Conservation (phyloP, 1,284 basidiomycete species). For the Inonotus obliquus region DNA sequence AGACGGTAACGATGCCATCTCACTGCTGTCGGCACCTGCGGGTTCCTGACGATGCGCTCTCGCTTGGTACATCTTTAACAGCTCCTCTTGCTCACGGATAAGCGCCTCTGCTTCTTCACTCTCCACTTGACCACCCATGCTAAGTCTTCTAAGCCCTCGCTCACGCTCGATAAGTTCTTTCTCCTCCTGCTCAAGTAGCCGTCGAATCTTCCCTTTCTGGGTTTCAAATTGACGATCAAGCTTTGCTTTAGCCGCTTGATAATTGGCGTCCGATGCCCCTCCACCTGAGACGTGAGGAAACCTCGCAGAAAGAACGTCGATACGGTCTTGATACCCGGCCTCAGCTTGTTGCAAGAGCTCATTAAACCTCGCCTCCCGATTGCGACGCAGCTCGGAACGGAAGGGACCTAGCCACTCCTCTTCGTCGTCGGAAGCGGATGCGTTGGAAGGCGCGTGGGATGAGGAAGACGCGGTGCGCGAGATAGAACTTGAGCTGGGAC, state of each 20-base stretch:
- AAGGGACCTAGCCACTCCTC: constrained; percentile 8
- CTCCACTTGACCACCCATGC: constrained; percentile 2
- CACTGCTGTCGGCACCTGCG: not conserved
- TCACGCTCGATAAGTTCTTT: constrained; percentile 6
- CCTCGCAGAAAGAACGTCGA: not conserved
- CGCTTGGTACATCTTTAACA: not conserved
- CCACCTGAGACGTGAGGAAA: not conserved
- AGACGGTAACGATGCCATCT: not conserved
- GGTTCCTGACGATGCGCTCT: not conserved
- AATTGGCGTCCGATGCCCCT: not conserved
- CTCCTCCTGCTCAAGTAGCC: constrained; percentile 6
- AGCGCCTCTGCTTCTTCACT: not conserved
- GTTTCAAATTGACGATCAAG: not conserved
- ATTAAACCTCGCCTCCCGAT: not conserved
- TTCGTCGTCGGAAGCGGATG: not conserved
- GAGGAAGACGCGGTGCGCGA: not conserved
- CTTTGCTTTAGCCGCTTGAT: not conserved
- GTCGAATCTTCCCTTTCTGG: not conserved
- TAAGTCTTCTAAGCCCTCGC: constrained; percentile 9
- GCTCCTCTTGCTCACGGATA: constrained; percentile 12
- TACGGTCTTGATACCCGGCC: not conserved
- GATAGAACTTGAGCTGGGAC: constrained; percentile 6
- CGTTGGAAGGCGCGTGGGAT: not conserved
- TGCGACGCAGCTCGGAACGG: not conserved
- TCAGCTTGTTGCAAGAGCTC: constrained; percentile 4